Conservation (phyloP, 2,329 filamentous ascomycete genomes). For the Aspergillus eucalypticola region DNA sequence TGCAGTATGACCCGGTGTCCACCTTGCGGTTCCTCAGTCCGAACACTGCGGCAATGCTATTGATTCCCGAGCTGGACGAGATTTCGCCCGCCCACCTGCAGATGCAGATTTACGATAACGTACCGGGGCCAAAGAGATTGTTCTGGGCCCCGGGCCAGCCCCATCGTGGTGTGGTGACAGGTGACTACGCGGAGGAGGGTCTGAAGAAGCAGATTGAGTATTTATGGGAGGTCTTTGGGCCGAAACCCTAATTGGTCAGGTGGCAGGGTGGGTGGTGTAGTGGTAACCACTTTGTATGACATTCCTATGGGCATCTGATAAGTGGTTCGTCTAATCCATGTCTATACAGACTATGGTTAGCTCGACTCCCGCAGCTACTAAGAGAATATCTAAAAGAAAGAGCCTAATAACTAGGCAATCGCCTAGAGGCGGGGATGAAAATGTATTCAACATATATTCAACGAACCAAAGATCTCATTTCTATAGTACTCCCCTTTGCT, state of each 20-base stretch:
- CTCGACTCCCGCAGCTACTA: too few species aligned
- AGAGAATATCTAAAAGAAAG: too few species aligned
- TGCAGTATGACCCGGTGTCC: slow-evolving; percentile 23
- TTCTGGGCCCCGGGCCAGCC: not conserved
- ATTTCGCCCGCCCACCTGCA: slow-evolving; percentile 28
- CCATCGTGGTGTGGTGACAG: not conserved
- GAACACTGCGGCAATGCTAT: slow-evolving; percentile 28
- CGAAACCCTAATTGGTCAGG: not conserved
- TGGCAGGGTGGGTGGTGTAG: not conserved
- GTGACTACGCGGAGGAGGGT: not conserved
- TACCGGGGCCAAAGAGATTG: not conserved
- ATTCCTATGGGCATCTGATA: too few species aligned
- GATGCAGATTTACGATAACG: slow-evolving; percentile 23
- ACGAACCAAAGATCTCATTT: too few species aligned
- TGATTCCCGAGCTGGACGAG: slow-evolving; percentile 32
- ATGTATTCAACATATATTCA: too few species aligned
- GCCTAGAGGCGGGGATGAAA: too few species aligned
- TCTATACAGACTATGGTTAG: too few species aligned
- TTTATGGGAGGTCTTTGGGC: not conserved
- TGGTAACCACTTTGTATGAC: too few species aligned
- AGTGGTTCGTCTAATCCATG: too few species aligned
- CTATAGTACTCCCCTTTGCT: too few species aligned
- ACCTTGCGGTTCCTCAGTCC: slow-evolving; percentile 16
- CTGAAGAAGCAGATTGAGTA: not conserved
- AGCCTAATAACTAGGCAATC: too few species aligned